These are phyloP conservation scores for Cordyceps javanica DNA, from an alignment of 2,329 filamentous ascomycete genomes.

Conservation along the genomic window DNA sequence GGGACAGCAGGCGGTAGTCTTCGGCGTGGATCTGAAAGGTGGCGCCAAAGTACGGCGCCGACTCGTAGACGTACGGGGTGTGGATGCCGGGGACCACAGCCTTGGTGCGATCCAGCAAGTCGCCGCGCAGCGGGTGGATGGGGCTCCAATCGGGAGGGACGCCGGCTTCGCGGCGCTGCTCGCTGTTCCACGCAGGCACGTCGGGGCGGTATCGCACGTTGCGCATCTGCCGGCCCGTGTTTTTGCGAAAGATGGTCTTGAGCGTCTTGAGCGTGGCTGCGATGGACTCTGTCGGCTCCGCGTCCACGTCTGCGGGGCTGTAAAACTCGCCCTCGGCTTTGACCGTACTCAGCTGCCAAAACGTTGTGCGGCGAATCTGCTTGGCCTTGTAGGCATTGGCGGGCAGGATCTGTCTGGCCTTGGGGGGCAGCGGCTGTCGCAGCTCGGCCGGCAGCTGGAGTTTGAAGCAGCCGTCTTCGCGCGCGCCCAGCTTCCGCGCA, in stretches of 20 bases:
- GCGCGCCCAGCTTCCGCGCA: constrained; percentile 25
- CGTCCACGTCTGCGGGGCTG: constrained; percentile 19
- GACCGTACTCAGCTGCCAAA: constrained; percentile 32
- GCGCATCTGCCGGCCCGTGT: constrained; percentile 30
- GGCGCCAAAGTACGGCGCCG: constrained; percentile 31
- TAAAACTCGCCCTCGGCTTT: constrained; percentile 28
- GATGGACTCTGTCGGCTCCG: constrained; percentile 21
- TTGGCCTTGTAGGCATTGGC: constrained; percentile 32
- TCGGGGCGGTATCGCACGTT: constrained; percentile 33
- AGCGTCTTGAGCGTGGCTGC: constrained; percentile 26
- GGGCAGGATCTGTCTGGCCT: constrained; percentile 22
- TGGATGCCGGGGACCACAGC: constrained; percentile 35
- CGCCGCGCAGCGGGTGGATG: constrained; percentile 31
- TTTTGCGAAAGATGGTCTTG: constrained; percentile 30
- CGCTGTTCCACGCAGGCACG: constrained; percentile 32
- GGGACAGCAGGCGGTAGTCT: constrained; percentile 32
- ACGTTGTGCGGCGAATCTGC: constrained; percentile 28
- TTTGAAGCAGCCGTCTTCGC: constrained; percentile 33
- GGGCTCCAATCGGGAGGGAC: constrained; percentile 29
- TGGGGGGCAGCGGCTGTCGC: constrained; percentile 26
- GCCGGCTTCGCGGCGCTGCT: constrained; percentile 29
- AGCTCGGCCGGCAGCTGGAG: constrained; percentile 28
- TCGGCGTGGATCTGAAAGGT: constrained; percentile 36
- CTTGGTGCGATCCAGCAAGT: constrained; percentile 30
- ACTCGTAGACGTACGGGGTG: constrained; percentile 36